phyloP scores from a whole-genome alignment of 1,284 basidiomycete species.

The Heterobasidion irregulare region DNA sequence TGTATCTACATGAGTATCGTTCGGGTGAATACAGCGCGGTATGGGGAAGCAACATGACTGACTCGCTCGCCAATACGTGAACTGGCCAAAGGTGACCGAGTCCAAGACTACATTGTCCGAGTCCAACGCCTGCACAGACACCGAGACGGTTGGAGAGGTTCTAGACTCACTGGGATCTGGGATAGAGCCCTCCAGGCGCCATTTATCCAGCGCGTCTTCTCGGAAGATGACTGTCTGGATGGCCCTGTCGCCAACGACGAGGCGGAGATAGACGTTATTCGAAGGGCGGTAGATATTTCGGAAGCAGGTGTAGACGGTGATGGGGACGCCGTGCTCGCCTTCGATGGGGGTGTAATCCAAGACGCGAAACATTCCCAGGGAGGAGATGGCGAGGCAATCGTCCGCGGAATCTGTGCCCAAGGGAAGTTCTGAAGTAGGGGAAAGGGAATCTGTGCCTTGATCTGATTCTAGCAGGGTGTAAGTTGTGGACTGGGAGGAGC shows the following conservation, averaged over 20 bases:
- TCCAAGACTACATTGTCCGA: conserved; percentile 46
- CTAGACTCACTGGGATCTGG: conserved; percentile 34
- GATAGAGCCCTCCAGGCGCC: conserved; percentile 51
- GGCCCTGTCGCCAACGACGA: conserved; percentile 55
- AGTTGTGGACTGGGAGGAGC: background rate
- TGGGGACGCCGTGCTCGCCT: conserved; percentile 46
- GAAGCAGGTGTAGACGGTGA: conserved; percentile 56
- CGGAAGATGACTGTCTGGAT: conserved; percentile 51
- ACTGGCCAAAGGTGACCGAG: conserved; percentile 59
- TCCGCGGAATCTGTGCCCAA: too few species aligned
- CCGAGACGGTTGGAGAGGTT: conserved; percentile 30
- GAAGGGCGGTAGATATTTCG: conserved; percentile 27
- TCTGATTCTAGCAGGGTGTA: background rate
- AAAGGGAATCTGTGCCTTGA: too few species aligned
- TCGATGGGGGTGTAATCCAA: conserved; percentile 51
- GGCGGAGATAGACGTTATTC: conserved; percentile 49
- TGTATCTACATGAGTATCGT: background rate
- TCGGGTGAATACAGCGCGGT: background rate
- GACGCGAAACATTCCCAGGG: conserved; percentile 47
- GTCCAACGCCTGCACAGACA: conserved; percentile 59
- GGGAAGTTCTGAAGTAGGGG: too few species aligned
- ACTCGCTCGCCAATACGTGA: conserved; percentile 55
- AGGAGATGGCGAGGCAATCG: conserved; percentile 23
- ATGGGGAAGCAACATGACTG: conserved; percentile 13
- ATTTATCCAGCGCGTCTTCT: conserved; percentile 33